These are phyloP conservation scores for Talaromyces proteolyticus DNA, from an alignment of 495 filamentous ascomycete species.

Conservation along the genomic window DNA sequence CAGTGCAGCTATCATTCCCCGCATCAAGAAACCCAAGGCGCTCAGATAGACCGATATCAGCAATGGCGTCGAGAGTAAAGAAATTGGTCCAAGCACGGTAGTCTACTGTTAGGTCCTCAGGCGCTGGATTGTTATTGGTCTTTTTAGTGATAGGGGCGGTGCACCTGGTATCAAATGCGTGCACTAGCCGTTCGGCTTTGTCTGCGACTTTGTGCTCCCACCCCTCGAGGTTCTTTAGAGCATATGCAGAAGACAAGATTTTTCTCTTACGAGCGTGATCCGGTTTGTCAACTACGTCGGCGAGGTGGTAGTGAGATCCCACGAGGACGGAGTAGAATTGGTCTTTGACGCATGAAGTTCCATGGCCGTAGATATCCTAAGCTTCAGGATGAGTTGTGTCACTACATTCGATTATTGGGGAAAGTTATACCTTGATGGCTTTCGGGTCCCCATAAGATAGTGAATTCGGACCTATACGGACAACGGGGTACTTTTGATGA, in stretches of 20 bases:
- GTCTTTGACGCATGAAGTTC: constrained; percentile 44
- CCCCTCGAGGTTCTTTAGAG: constrained; percentile 46
- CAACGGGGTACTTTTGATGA: constrained; percentile 13
- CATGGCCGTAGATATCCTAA: constrained; percentile 53
- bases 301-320: constrained; percentile 37
- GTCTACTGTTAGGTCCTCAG: constrained; percentile 4
- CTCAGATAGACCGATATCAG: constrained; percentile 46
- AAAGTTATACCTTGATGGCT: too few species aligned
- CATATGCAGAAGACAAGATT: constrained; percentile 45
- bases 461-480: constrained; percentile 47
- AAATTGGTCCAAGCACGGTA: constrained; percentile 3
- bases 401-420: too few species aligned
- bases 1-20: constrained; percentile 34
- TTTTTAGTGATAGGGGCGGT: constrained; percentile 19
- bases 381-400: too few species aligned
- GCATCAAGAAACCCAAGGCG: constrained; percentile 45
- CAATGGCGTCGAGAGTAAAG: constrained; percentile 44
- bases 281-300: constrained; percentile 41
- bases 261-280: constrained; percentile 45
- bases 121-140: constrained; percentile 23
- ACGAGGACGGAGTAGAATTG: constrained; percentile 31
- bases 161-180: constrained; percentile 25
- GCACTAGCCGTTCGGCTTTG: constrained; percentile 37
- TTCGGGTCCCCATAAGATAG: constrained; percentile 38
- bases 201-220: constrained; percentile 54